phyloP scores from a whole-genome alignment of 345 rosid species.

The Aethionema arabicum region DNA sequence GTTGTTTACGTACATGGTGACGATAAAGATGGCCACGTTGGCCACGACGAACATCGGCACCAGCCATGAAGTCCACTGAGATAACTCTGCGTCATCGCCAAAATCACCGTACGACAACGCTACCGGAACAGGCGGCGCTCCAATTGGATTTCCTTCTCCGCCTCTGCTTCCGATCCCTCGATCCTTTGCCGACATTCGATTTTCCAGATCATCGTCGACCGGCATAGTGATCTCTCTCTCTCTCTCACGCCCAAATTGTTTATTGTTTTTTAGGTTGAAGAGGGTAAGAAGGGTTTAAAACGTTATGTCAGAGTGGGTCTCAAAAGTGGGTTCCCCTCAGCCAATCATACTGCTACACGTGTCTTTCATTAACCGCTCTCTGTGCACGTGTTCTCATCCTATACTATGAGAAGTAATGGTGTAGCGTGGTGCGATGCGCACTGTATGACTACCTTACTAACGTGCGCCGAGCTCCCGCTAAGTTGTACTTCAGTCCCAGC shows the following conservation, averaged over 20 bases:
- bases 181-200: constrained; percentile 32
- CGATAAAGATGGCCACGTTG: constrained; percentile 56
- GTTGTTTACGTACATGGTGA: constrained; percentile 70
- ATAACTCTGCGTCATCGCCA: constrained; percentile 43
- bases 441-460: not conserved
- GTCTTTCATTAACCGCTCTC: constrained; percentile 2
- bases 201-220: constrained; percentile 35
- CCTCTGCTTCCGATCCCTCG: constrained; percentile 33
- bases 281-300: constrained; percentile 25
- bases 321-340: constrained; percentile 21
- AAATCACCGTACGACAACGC: constrained; percentile 40
- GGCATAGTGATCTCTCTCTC: constrained; percentile 31
- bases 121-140: constrained; percentile 24
- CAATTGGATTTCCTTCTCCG: constrained; percentile 34
- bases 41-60: constrained; percentile 76
- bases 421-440: not conserved
- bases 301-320: constrained; percentile 28
- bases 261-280: constrained; percentile 8
- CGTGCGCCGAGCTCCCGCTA: not conserved
- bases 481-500: not conserved
- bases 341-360: constrained; percentile 6
- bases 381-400: not conserved
- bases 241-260: constrained; percentile 12
- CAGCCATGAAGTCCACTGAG: constrained; percentile 84
- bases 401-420: not conserved